Conservation (phyloP, 2,329 filamentous ascomycete species). For the Fusarium incarnatum region DNA sequence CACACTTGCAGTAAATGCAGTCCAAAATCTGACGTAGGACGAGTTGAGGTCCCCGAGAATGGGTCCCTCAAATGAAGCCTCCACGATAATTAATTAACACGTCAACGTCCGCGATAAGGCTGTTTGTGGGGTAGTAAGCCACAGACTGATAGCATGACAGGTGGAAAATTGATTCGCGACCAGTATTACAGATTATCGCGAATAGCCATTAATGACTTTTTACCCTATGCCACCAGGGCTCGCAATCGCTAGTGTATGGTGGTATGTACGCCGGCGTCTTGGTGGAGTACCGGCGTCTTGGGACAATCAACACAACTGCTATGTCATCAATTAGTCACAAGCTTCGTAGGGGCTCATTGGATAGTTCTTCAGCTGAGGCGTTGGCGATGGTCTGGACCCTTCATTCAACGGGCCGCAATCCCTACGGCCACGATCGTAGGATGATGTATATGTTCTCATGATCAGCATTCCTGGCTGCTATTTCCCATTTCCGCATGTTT, state of each 20-base stretch:
- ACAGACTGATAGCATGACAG: no score
- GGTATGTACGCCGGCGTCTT: neutral
- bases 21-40: constrained; percentile 16
- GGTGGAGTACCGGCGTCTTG: constrained; percentile 9
- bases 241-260: neutral
- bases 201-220: neutral
- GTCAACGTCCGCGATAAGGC: neutral
- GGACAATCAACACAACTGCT: neutral
- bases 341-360: neutral
- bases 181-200: neutral
- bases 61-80: neutral
- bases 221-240: rapidly evolving
- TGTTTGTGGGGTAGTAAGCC: neutral
- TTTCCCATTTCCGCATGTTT: neutral
- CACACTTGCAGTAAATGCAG: neutral
- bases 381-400: neutral
- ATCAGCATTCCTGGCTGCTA: neutral
- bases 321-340: constrained; percentile 13
- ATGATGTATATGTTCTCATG: neutral
- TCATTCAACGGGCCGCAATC: neutral
- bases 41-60: neutral
- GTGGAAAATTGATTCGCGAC: neutral
- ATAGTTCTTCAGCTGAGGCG: neutral
- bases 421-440: neutral
- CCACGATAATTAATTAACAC: neutral